Conservation (phyloP, 2,329 filamentous ascomycete species). For the Tolypocladium ophioglossoides region DNA sequence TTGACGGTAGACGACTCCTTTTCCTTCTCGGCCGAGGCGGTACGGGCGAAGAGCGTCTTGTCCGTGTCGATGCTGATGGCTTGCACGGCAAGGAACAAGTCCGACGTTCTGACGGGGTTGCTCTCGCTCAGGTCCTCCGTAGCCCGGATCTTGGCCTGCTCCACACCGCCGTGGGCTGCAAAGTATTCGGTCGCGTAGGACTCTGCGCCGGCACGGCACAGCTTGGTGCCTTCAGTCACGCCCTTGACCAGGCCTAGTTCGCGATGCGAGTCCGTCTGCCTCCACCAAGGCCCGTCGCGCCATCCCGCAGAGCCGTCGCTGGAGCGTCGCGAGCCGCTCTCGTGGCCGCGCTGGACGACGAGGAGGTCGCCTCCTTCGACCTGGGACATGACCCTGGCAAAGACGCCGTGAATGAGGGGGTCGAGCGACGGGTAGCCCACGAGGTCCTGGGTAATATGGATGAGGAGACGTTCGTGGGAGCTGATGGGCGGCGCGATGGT, state of each 20-base stretch:
- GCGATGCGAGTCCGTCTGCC: constrained; percentile 56
- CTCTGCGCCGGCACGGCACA: constrained; percentile 82
- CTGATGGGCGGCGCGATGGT: constrained; percentile 94
- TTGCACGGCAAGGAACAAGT: constrained; percentile 94
- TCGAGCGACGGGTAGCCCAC: constrained; percentile 91
- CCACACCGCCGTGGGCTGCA: constrained; percentile 63
- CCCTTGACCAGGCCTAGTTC: constrained; percentile 74
- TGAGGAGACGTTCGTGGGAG: constrained; percentile 90
- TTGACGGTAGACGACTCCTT: constrained; percentile 42
- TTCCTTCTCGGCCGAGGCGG: constrained; percentile 41
- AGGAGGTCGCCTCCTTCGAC: constrained; percentile 93
- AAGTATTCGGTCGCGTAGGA: constrained; percentile 82
- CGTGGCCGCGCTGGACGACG: constrained; percentile 86
- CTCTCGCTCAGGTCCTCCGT: constrained; percentile 69
- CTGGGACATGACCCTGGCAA: constrained; percentile 95
- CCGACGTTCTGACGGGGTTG: constrained; percentile 84
- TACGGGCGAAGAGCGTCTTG: constrained; percentile 56
- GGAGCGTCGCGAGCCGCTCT: constrained; percentile 61
- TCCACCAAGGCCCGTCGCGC: constrained; percentile 97
- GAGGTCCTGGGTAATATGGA: constrained; percentile 95
- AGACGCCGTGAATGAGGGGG: constrained; percentile 82
- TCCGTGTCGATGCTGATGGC: constrained; percentile 60
- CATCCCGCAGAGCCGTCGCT: constrained; percentile 55
- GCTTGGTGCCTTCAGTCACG: constrained; percentile 76
- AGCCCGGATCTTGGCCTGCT: constrained; percentile 69